phyloP scores from a whole-genome alignment of 1,284 basidiomycete species.

The Amylostereum areolatum region DNA sequence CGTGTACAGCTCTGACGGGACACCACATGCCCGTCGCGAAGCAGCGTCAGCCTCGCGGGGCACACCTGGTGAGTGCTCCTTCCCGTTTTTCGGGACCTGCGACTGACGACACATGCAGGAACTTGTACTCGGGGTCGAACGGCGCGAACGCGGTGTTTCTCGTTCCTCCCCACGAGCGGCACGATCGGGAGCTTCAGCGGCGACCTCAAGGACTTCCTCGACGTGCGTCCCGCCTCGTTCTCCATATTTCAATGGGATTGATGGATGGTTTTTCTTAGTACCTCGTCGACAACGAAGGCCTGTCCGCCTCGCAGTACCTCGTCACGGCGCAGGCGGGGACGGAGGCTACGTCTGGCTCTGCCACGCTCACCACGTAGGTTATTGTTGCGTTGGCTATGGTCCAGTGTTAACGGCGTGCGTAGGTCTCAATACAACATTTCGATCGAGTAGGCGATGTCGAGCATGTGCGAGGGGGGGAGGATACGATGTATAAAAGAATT shows the following conservation, averaged over 20 bases:
- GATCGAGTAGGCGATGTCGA: no score
- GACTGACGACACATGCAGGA: slow-evolving; percentile 23
- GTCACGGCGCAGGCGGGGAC: slow-evolving; percentile 51
- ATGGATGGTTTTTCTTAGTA: slow-evolving; percentile 31
- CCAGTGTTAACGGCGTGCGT: no score
- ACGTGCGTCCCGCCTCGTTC: slow-evolving; percentile 24
- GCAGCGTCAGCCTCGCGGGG: slow-evolving; percentile 40
- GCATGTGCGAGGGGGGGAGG: no score
- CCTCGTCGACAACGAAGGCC: slow-evolving; percentile 37
- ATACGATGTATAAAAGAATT: no score
- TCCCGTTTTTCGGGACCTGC: neutral
- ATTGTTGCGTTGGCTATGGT: no score
- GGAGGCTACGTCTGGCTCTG: slow-evolving; percentile 49
- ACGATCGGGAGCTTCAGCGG: slow-evolving; percentile 45
- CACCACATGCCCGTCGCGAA: slow-evolving; percentile 41
- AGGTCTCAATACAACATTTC: no score
- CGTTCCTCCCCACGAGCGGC: slow-evolving; percentile 48
- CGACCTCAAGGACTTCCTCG: slow-evolving; percentile 51
- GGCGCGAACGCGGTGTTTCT: slow-evolving; percentile 58
- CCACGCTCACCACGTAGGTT: slow-evolving; percentile 43
- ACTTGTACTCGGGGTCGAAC: slow-evolving; percentile 54
- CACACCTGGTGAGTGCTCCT: slow-evolving; percentile 33
- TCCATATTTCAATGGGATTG: neutral
- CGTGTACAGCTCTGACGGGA: slow-evolving; percentile 37
- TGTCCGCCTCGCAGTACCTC: slow-evolving; percentile 44